Evolutionary conservation across 2,329 filamentous ascomycete genomes (phyloP).

Genomic region (Nemania sp.): DNA sequence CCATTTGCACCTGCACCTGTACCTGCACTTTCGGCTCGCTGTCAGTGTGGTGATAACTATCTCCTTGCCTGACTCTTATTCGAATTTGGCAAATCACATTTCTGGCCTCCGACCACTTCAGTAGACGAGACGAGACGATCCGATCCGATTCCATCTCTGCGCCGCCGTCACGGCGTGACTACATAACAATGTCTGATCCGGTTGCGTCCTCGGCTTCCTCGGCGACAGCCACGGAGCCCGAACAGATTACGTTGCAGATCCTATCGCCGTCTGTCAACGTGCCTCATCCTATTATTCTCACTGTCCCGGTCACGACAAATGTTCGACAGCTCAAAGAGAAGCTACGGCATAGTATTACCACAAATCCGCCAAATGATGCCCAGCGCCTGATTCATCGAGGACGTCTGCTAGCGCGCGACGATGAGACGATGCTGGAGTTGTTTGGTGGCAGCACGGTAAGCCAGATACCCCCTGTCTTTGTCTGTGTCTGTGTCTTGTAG

Average conservation of each 20-base stretch:
- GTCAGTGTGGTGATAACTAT: too few relatives aligned
- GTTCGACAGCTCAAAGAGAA: conserved; percentile 61
- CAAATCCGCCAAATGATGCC: conserved; percentile 55
- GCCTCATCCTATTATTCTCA: conserved; percentile 53
- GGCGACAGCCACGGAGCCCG: conserved; percentile 31
- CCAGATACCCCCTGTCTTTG: conserved; percentile 13
- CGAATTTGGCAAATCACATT: background rate
- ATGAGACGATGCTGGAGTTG: conserved; percentile 58
- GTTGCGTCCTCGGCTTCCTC: conserved; percentile 36
- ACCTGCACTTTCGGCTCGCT: conserved; percentile 15
- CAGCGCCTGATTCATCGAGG: conserved; percentile 66
- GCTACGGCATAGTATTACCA: conserved; percentile 55
- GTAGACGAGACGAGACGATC: too few relatives aligned
- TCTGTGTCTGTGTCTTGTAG: too few relatives aligned
- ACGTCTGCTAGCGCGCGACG: conserved; percentile 56
- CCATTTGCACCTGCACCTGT: too few relatives aligned
- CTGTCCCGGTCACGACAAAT: conserved; percentile 54
- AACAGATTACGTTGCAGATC: conserved; percentile 57
- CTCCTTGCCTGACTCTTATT: conserved; percentile 6
- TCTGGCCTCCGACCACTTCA: background rate
- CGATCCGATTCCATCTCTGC: too few relatives aligned
- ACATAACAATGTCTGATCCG: conserved; percentile 12
- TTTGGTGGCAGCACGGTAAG: conserved; percentile 60
- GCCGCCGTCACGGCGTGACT: too few relatives aligned
- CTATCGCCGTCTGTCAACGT: conserved; percentile 62